Evolutionary conservation across 163 green algal species (phyloP), one percentile per base, ranked within the genome.

Genomic region (Volvox carteri): DNA sequence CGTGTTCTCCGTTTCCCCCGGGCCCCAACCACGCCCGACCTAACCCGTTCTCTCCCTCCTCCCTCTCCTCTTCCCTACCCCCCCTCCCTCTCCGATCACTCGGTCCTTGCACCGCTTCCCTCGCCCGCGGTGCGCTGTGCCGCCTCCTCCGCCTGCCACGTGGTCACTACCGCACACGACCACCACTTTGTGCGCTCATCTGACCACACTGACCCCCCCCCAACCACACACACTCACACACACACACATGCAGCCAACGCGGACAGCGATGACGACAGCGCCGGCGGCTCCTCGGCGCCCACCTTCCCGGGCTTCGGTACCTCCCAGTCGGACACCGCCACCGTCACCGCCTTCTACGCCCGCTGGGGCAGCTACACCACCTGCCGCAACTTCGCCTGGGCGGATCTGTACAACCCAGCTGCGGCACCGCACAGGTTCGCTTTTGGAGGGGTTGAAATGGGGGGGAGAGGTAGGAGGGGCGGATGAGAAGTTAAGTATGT

Each of bases 351-450:
- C 16, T 99, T 99, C 90, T 99, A 99, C 90, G 56, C 78, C 25
- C 77, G 91, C 68, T 99, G 98, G 97, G 42, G 37, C 9, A 89
- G 91, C 88, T 99, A 99, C 84, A 84, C 90, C 30, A 98, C 96
- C 3, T 58, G 79, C 37, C 97, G 97, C 87, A 92, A 94, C 80
- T 99, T 99, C 93, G 91, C 94, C 0, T 99, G 98, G 97, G 93
- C 94, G 0, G 96, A 99, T 80, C 60, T 95, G 52, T 98, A 98
- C 94, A 98, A 99, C 95, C 93, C 94, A 3, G 94, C 92, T 1
- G 84, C 92, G 4, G 98, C 97, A 14, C 95, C 95, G 50, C 98
- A 98, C 93, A 94, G 97, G 86, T 95, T n/a, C 4, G 62, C 37
- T 4, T 65, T 28, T 25, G 54, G 5, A 60, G 50, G 50, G 16